A percentile compares a stretch with the other conserved stretches of the same genome.
Conservation (phyloP, 257 asterid genomes). For the Solanum paucissectum region DNA sequence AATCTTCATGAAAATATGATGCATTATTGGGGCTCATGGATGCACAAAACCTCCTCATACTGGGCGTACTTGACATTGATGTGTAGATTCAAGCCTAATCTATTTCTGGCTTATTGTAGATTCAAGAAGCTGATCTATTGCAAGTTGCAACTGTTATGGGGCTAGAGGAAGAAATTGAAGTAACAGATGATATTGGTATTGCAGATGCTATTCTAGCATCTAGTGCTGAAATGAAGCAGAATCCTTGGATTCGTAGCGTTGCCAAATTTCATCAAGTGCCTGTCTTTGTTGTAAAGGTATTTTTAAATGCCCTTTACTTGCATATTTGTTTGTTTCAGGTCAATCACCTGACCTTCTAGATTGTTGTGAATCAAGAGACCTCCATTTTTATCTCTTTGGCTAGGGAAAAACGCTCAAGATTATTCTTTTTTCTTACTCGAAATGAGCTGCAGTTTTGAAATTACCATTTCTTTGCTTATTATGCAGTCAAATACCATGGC, state of each 20-base stretch:
- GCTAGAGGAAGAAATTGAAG: conserved; percentile 70
- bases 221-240: conserved; percentile 63
- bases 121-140: conserved; percentile 76
- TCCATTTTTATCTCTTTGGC: background rate
- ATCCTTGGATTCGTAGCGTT: conserved; percentile 90
- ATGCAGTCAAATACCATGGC: conserved; percentile 85
- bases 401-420: background rate
- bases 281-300: conserved; percentile 82
- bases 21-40: background rate
- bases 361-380: background rate
- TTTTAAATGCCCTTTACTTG: background rate
- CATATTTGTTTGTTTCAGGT: background rate
- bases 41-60: background rate
- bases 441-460: background rate
- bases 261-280: conserved; percentile 85
- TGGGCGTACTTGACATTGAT: background rate
- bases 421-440: background rate
- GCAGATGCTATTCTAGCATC: conserved; percentile 86
- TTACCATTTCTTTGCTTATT: conserved; percentile 7
- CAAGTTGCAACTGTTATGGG: conserved; percentile 94
- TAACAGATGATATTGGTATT: conserved; percentile 62
- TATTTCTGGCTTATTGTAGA: conserved; percentile 32
- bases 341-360: background rate
- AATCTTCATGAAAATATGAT: background rate
- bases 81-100: background rate